Base-by-base conservation (phyloP, 2,329 filamentous ascomycete genomes). In the Alternaria incomplexa region DNA sequence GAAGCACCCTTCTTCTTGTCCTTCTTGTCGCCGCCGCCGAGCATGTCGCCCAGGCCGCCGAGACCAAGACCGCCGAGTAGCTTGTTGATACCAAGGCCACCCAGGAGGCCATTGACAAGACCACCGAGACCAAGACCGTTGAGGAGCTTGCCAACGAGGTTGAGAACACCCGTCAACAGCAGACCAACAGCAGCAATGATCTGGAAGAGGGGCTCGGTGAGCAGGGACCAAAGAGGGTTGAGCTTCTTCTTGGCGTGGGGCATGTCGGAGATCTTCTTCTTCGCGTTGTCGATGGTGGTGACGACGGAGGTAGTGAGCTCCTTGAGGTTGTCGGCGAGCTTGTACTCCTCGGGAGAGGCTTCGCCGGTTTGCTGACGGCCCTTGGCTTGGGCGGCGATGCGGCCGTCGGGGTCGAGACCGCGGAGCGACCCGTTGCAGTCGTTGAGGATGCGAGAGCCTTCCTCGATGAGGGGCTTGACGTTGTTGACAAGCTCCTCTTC, bases 181-280 rank as follows among this genome's bases (percentile, higher is more conserved):
- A 97, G 82, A 22, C 94, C 94, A 48, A 97, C 93, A 11, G 92
- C 93, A 9, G 93, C 93, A 52, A 97, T 87, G 77, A 97, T 97
- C 86, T 97, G 94, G 86, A 93, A 93, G 22, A 97, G 84, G 11
- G 94, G 94, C 85, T 97, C 93, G 36, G 89, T 89, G 69, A 96
- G 84, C 52, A 97, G 84, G 28, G 85, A 89, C 93, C 93, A 97
- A 28, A 97, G 88, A 11, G 94, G 93, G 83, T 95, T 97, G 64
- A 97, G 86, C 84, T 95, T 90, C 86, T 97, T 95, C 90, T 97
- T 96, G 46, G 93, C 94, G 70, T 96, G 91, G 6, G 94, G 93
- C 92, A 97, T 96, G 76, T 92, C 91, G 75, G 91, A 89, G 64
- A 97, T 91, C 84, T 92, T 92, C 83, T 91, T 92, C 88, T 94